phyloP scores from a whole-genome alignment of 2,329 filamentous ascomycete species.

The Anthostomella pinea region DNA sequence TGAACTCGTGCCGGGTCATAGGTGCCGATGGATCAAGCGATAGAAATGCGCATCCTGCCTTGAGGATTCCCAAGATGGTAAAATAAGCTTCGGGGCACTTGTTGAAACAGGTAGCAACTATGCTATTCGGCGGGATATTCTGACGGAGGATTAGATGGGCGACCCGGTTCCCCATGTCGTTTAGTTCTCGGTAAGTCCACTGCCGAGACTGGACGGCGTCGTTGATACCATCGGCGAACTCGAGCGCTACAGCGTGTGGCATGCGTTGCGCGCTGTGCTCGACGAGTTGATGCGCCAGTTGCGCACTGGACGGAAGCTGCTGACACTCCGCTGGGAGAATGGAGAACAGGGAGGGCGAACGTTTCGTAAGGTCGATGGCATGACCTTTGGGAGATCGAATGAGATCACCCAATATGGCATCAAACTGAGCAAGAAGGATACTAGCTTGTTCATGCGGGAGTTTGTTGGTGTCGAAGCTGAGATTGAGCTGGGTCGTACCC shows the following conservation, averaged over 20 bases:
- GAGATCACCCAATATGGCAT: constrained; percentile 60
- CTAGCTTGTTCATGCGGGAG: constrained; percentile 67
- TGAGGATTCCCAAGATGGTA: constrained; percentile 76
- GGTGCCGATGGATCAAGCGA: constrained; percentile 77
- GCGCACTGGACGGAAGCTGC: constrained; percentile 54
- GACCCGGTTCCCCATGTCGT: constrained; percentile 68
- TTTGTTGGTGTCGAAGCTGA: constrained; percentile 64
- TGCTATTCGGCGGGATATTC: constrained; percentile 51
- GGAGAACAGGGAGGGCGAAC: constrained; percentile 52
- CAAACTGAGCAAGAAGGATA: constrained; percentile 69
- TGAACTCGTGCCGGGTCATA: constrained; percentile 70
- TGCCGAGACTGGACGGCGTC: constrained; percentile 42
- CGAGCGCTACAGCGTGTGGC: constrained; percentile 66
- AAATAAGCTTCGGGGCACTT: constrained; percentile 85
- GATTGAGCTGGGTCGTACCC: constrained; percentile 54
- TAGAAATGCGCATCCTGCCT: constrained; percentile 77
- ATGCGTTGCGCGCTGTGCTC: constrained; percentile 55
- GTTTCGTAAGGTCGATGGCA: constrained; percentile 37
- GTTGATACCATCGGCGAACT: constrained; percentile 65
- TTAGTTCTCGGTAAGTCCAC: constrained; percentile 75
- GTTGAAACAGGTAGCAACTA: constrained; percentile 76
- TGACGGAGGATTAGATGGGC: constrained; percentile 59
- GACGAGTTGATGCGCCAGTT: constrained; percentile 74
- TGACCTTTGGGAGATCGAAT: constrained; percentile 45
- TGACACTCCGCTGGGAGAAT: constrained; percentile 60